Evolutionary conservation across 768 basidiomycete species (phyloP).

Genomic region (Galerina marginata): DNA sequence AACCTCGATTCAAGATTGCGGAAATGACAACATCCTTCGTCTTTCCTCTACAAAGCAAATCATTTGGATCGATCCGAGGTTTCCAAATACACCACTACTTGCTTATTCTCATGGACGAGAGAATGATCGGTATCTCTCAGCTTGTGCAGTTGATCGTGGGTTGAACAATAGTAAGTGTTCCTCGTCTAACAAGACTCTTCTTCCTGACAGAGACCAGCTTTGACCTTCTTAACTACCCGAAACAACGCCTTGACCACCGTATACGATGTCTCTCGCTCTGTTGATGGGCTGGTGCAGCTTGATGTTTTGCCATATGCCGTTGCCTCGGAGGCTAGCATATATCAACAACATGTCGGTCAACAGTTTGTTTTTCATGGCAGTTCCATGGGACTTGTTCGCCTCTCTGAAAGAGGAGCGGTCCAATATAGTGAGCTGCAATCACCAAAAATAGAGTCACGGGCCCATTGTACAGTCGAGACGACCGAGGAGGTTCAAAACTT

Average conservation of each 20-base stretch:
- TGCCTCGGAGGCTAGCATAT: slow-evolving; percentile 30
- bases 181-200: not conserved
- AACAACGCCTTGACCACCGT: slow-evolving; percentile 63
- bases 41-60: slow-evolving; percentile 66
- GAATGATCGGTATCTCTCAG: slow-evolving; percentile 61
- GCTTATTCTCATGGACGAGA: slow-evolving; percentile 65
- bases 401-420: slow-evolving; percentile 54
- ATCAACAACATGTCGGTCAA: slow-evolving; percentile 34
- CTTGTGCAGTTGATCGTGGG: slow-evolving; percentile 40
- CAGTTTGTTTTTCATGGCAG: slow-evolving; percentile 38
- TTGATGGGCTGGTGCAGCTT: slow-evolving; percentile 48
- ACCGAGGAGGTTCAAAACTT: slow-evolving; percentile 45
- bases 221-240: slow-evolving; percentile 65
- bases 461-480: slow-evolving; percentile 38
- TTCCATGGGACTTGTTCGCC: slow-evolving; percentile 45
- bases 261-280: slow-evolving; percentile 61
- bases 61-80: slow-evolving; percentile 74
- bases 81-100: slow-evolving; percentile 60
- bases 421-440: slow-evolving; percentile 45
- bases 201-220: slow-evolving; percentile 37
- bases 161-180: slow-evolving; percentile 37
- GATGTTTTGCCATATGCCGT: slow-evolving; percentile 51
- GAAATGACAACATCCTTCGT: slow-evolving; percentile 50
- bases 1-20: slow-evolving; percentile 57
- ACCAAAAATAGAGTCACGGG: slow-evolving; percentile 17